These are phyloP conservation scores for Gynostemma pentaphyllum DNA, from an alignment of 306 rosid species.

Conservation along the genomic window DNA sequence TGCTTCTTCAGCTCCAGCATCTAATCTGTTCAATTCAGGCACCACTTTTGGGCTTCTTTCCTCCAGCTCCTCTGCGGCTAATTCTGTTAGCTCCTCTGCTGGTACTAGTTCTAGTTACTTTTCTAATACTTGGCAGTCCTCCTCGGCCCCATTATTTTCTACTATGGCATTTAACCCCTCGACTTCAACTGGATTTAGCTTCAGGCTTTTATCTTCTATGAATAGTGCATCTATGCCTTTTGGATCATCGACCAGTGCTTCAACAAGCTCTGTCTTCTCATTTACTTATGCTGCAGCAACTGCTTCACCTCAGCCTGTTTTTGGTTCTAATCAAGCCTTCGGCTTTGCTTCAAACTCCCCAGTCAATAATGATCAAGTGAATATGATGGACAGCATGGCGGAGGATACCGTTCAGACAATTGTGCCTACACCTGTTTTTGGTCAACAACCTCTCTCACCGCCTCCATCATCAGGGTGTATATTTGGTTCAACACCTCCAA, in stretches of 20 bases:
- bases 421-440: constrained; percentile 26
- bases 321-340: constrained; percentile 36
- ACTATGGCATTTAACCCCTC: constrained; percentile 22
- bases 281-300: constrained; percentile 38
- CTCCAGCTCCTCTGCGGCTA: constrained; percentile 40
- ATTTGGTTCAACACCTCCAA: constrained; percentile 38
- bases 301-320: constrained; percentile 42
- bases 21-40: constrained; percentile 27
- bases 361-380: constrained; percentile 55
- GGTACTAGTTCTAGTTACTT: constrained; percentile 31
- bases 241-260: constrained; percentile 36
- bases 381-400: constrained; percentile 88
- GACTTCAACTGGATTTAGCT: constrained; percentile 17
- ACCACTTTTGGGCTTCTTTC: constrained; percentile 23
- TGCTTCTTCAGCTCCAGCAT: constrained; percentile 36
- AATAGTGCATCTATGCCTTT: constrained; percentile 14
- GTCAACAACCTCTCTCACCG: constrained; percentile 32
- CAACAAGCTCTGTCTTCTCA: constrained; percentile 40
- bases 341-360: constrained; percentile 30
- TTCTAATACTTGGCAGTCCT: constrained; percentile 50
- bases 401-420: constrained; percentile 60
- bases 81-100: constrained; percentile 33
- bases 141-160: constrained; percentile 36
- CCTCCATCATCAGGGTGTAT: constrained; percentile 40
- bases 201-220: constrained; percentile 10